Conservation (phyloP, 805 yeast genomes). For the Kurtzmaniella fragi region DNA sequence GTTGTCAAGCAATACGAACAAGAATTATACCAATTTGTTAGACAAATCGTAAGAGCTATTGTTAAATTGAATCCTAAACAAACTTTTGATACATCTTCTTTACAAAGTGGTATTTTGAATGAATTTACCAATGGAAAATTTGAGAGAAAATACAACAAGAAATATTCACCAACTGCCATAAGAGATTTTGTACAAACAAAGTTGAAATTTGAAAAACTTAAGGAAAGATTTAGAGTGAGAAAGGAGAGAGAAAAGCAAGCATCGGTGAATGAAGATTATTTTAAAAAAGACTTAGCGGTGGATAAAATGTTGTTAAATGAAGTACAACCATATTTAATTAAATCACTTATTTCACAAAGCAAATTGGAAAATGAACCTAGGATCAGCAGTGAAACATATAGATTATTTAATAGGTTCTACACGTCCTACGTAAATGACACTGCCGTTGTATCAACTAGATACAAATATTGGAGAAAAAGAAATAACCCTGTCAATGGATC, state of each 20-base stretch:
- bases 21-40: conserved; percentile 4
- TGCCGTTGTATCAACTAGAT: conserved; percentile 4
- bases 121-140: conserved; percentile 8
- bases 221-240: not conserved
- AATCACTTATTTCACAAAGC: not conserved
- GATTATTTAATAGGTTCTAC: conserved; percentile 9
- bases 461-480: not conserved
- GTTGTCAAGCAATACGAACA: conserved; percentile 5
- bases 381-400: conserved; percentile 2
- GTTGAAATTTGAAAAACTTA: not conserved
- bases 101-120: conserved; percentile 4
- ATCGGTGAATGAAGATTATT: not conserved
- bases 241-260: not conserved
- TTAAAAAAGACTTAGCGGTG: conserved; percentile 2
- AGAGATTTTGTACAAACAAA: conserved; percentile 1
- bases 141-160: conserved; percentile 8
- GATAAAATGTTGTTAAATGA: conserved; percentile 5
- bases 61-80: conserved; percentile 1
- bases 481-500: conserved; percentile 1
- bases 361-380: not conserved
- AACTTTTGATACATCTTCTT: conserved; percentile 2
- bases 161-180: conserved; percentile 7
- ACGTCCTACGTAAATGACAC: conserved; percentile 10
- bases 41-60: conserved; percentile 2
- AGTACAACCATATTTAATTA: conserved; percentile 7